phyloP scores from a whole-genome alignment of 306 rosid genomes.

The peach (Prunus persica) region Prunus_persica_NCBIv2 NC_034011.1:21728001-21728500 shows the following conservation, averaged over 20 bases:
- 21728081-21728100: background rate
- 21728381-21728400: constrained; percentile 1
- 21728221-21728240: background rate
- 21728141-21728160: background rate
- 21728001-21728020: background rate
- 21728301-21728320: background rate
- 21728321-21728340: background rate
- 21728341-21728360: background rate
- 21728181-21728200: background rate
- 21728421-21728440: no score
- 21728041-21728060: background rate
- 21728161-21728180: background rate
- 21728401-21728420: background rate
- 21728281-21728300: background rate
- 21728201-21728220: background rate
- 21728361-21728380: background rate
- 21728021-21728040: constrained; percentile 10
- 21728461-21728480: constrained; percentile 1
- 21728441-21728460: background rate
- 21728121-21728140: background rate
- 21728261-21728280: background rate
- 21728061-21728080: background rate
- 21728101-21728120: background rate
- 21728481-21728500: background rate
- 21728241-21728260: background rate